Evolutionary conservation across 176 grass and related monocot genomes (phyloP).

Genomic region (Olyra latifolia): DNA sequence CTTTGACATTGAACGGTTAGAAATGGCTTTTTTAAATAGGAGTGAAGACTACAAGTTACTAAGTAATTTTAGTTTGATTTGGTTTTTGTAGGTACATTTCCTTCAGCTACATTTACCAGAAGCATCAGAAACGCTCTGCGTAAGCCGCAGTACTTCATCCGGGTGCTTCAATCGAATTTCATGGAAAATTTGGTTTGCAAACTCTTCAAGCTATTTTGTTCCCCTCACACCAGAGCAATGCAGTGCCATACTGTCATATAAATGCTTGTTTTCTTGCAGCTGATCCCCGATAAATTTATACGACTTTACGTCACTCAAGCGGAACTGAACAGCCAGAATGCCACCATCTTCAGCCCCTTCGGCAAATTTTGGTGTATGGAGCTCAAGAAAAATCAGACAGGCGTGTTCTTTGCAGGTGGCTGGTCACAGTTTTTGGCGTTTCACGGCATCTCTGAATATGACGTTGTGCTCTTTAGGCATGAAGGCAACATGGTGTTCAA

Average conservation of each 20-base stretch:
- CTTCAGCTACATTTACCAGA: neutral
- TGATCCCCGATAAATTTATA: slow-evolving; percentile 31
- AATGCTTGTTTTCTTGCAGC: neutral
- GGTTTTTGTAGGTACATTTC: neutral
- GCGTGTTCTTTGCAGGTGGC: slow-evolving; percentile 5
- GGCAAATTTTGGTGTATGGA: slow-evolving; percentile 22
- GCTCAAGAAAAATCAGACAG: slow-evolving; percentile 10
- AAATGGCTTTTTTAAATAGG: too few species aligned
- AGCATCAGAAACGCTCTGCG: neutral
- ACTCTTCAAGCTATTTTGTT: neutral
- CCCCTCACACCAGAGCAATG: neutral
- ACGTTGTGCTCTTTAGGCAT: slow-evolving; percentile 31
- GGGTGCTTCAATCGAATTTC: neutral
- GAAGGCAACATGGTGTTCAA: slow-evolving; percentile 29
- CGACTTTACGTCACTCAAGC: slow-evolving; percentile 1
- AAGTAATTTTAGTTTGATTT: neutral
- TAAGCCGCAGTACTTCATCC: slow-evolving; percentile 39
- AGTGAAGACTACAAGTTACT: too few species aligned
- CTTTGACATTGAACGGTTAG: too few species aligned
- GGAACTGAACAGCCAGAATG: neutral
- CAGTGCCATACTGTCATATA: neutral
- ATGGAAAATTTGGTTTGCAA: slow-evolving; percentile 35
- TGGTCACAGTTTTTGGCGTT: slow-evolving; percentile 23
- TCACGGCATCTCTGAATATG: slow-evolving; percentile 6
- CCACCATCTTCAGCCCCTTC: neutral